Percentiles rank a stretch among this genome's conserved stretches.
Evolutionary conservation across 441 rosid genomes (phyloP).

Genomic region (Populus hybrid): DNA sequence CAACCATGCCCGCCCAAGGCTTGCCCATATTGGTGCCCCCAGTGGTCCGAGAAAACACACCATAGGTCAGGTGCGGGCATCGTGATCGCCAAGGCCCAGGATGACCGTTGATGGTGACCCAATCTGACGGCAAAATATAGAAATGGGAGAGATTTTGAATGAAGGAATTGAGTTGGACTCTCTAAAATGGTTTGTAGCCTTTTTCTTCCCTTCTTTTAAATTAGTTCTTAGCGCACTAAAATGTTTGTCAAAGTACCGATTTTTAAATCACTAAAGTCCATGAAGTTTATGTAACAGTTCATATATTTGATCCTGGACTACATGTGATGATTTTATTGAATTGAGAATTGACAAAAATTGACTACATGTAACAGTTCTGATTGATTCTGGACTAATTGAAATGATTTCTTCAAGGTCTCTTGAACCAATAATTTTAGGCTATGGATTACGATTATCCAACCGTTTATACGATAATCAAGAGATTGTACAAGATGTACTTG

Average conservation of each 20-base stretch:
- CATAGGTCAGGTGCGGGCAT: background rate
- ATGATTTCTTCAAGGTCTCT: too few relatives aligned
- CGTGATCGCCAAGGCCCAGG: background rate
- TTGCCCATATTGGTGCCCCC: background rate
- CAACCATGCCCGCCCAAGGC: slow-evolving; percentile 7
- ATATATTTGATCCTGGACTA: too few relatives aligned
- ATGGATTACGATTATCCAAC: too few relatives aligned
- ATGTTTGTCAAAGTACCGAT: background rate
- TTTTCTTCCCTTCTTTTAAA: too few relatives aligned
- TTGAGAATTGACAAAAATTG: too few relatives aligned
- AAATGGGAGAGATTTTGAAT: background rate
- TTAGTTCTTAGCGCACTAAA: background rate
- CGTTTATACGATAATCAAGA: too few relatives aligned
- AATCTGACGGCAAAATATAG: background rate
- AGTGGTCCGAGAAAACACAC: background rate
- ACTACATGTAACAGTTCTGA: too few relatives aligned
- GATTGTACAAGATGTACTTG: too few relatives aligned
- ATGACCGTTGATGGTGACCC: background rate
- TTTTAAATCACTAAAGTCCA: background rate
- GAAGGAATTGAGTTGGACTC: background rate
- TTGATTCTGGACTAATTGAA: too few relatives aligned
- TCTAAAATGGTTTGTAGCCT: too few relatives aligned
- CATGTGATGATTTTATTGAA: too few relatives aligned
- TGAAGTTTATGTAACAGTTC: background rate
- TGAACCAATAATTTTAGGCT: too few relatives aligned